Conservation (phyloP, 768 basidiomycete genomes). For the Suillus brevipes region DNA sequence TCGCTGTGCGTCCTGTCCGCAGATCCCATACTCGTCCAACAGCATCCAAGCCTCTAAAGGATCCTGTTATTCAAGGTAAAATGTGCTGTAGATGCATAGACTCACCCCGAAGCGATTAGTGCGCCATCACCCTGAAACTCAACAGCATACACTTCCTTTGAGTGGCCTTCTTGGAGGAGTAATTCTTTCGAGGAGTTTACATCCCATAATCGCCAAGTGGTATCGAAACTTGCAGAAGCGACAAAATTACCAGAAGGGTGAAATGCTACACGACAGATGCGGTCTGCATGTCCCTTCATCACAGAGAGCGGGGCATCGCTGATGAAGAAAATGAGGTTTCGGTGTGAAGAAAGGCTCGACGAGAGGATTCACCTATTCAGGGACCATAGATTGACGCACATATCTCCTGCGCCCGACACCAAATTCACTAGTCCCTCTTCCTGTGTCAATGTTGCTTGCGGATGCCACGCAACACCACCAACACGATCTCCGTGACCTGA, state of each 20-base stretch:
- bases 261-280: conserved; percentile 92
- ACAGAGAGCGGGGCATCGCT: conserved; percentile 87
- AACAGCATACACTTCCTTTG: conserved; percentile 94
- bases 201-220: conserved; percentile 98
- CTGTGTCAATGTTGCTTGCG: conserved; percentile 79
- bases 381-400: conserved; percentile 85
- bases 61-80: not conserved
- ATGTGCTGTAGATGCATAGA: conserved; percentile 23
- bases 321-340: conserved; percentile 10
- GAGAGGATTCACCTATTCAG: conserved; percentile 61
- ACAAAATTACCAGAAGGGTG: conserved; percentile 95
- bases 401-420: conserved; percentile 89
- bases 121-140: conserved; percentile 96
- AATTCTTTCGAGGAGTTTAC: conserved; percentile 78
- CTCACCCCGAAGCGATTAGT: conserved; percentile 86
- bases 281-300: conserved; percentile 84
- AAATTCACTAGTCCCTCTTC: conserved; percentile 70
- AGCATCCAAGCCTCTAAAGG: conserved; percentile 84
- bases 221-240: conserved; percentile 95
- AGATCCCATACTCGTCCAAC: conserved; percentile 98
- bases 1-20: conserved; percentile 91
- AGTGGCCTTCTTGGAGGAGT: conserved; percentile 93
- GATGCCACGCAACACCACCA: conserved; percentile 98
- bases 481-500: conserved; percentile 87
- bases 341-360: not conserved